Conservation (phyloP, 495 filamentous ascomycete genomes). For the Jackrogersella multiformis region DNA sequence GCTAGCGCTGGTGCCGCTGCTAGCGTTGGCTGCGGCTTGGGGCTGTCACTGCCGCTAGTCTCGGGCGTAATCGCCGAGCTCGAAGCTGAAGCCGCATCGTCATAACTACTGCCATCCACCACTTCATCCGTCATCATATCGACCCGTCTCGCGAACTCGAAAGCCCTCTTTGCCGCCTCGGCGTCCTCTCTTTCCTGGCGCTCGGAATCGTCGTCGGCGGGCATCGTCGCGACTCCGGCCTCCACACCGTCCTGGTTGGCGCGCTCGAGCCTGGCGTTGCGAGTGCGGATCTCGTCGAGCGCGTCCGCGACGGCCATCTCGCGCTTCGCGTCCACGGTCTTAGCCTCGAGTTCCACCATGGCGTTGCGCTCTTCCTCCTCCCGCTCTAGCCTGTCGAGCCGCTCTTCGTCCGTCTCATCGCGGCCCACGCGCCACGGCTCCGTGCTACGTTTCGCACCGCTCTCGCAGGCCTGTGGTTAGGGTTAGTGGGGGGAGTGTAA, state of each 20-base stretch:
- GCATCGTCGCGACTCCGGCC: slow-evolving; percentile 50
- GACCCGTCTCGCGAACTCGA: slow-evolving; percentile 64
- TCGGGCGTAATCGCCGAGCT: slow-evolving; percentile 38
- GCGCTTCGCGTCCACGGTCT: slow-evolving; percentile 89
- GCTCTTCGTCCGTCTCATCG: slow-evolving; percentile 86
- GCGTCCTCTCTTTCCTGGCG: slow-evolving; percentile 82
- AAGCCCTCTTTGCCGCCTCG: slow-evolving; percentile 83
- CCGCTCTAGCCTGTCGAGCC: slow-evolving; percentile 85
- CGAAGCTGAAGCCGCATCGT: slow-evolving; percentile 28
- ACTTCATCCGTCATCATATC: slow-evolving; percentile 60
- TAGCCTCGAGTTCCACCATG: slow-evolving; percentile 87
- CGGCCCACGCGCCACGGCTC: slow-evolving; percentile 81
- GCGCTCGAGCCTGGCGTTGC: slow-evolving; percentile 87
- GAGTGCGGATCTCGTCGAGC: slow-evolving; percentile 89
- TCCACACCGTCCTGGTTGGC: slow-evolving; percentile 68
- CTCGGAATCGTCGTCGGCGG: slow-evolving; percentile 66
- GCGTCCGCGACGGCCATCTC: slow-evolving; percentile 98
- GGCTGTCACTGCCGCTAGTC: slow-evolving; percentile 4
- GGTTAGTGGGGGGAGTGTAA: slow-evolving; percentile 1
- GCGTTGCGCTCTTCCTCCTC: slow-evolving; percentile 82
- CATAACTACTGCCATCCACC: slow-evolving; percentile 50
- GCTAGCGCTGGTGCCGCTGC: background rate
- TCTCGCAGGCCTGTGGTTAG: slow-evolving; percentile 63
- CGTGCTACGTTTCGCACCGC: slow-evolving; percentile 89
- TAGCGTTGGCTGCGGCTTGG: background rate